Percentiles rank a stretch among this genome's conserved stretches.
Evolutionary conservation across 1,284 basidiomycete species (phyloP).

Genomic region (Kalmanozyma brasiliensis): DNA sequence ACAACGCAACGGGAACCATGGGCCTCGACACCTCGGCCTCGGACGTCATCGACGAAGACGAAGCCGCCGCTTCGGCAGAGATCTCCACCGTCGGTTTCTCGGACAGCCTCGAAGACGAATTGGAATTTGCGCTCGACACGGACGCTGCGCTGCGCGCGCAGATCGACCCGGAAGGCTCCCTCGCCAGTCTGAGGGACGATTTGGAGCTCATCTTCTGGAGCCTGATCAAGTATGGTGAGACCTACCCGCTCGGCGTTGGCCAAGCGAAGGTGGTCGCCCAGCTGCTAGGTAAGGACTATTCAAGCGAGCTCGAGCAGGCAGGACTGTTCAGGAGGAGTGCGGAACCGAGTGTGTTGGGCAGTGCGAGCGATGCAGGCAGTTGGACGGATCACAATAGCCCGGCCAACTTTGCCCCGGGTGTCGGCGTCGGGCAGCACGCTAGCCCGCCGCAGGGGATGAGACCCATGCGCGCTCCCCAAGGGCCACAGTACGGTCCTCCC

Average conservation of each 20-base stretch:
- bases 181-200: slow-evolving; percentile 34
- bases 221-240: slow-evolving; percentile 53
- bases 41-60: slow-evolving; percentile 32
- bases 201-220: slow-evolving; percentile 50
- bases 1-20: slow-evolving; percentile 25
- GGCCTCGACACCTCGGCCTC: slow-evolving; percentile 27
- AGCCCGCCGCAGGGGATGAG: background rate
- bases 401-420: slow-evolving; percentile 8
- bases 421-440: slow-evolving; percentile 8
- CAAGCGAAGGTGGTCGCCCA: slow-evolving; percentile 48
- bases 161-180: slow-evolving; percentile 40
- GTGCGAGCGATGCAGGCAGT: slow-evolving; percentile 26
- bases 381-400: slow-evolving; percentile 15
- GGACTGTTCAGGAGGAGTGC: slow-evolving; percentile 37
- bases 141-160: slow-evolving; percentile 29
- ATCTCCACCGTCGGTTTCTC: slow-evolving; percentile 22
- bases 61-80: slow-evolving; percentile 15
- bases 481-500: no score
- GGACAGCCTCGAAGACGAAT: slow-evolving; percentile 39
- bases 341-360: slow-evolving; percentile 18
- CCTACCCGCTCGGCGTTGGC: slow-evolving; percentile 39
- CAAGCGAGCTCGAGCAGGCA: slow-evolving; percentile 31
- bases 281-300: slow-evolving; percentile 48
- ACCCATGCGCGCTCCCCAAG: no score
- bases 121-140: slow-evolving; percentile 35